Conservation (phyloP, 129 eudicot species). For the Lactuca saligna region DNA sequence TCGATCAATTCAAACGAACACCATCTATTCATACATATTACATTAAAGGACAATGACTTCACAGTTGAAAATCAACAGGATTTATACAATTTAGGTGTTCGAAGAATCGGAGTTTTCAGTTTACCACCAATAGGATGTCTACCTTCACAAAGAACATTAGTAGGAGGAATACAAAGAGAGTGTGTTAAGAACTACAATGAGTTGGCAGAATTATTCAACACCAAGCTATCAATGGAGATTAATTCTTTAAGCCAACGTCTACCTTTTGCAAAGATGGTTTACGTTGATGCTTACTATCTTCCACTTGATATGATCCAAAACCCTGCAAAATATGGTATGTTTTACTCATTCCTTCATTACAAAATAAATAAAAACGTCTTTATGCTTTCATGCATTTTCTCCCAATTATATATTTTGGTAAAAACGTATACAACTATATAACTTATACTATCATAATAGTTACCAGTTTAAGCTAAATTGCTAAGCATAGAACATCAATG, state of each 20-base stretch:
- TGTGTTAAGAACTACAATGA: conserved; percentile 50
- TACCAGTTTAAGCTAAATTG: no score
- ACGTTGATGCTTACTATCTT: conserved; percentile 51
- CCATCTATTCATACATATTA: not conserved
- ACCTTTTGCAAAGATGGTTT: conserved; percentile 46
- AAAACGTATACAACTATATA: not conserved
- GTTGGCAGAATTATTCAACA: conserved; percentile 54
- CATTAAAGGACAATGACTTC: conserved; percentile 2
- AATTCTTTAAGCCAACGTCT: conserved; percentile 36
- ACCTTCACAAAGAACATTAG: conserved; percentile 74
- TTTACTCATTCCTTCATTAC: not conserved
- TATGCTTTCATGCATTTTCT: not conserved
- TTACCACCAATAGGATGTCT: conserved; percentile 79
- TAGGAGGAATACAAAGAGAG: conserved; percentile 61
- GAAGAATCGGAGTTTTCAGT: conserved; percentile 60
- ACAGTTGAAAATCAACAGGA: conserved; percentile 39
- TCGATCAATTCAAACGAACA: not conserved
- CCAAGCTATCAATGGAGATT: conserved; percentile 43
- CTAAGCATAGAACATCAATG: not conserved
- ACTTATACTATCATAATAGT: not conserved
- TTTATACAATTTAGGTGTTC: conserved; percentile 62
- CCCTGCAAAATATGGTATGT: conserved; percentile 59
- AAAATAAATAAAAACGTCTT: not conserved
- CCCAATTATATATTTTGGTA: not conserved
- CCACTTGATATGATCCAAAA: conserved; percentile 52